Evolutionary conservation across 139 green algal species (phyloP).

Genomic region (Haematococcus sp.): DNA sequence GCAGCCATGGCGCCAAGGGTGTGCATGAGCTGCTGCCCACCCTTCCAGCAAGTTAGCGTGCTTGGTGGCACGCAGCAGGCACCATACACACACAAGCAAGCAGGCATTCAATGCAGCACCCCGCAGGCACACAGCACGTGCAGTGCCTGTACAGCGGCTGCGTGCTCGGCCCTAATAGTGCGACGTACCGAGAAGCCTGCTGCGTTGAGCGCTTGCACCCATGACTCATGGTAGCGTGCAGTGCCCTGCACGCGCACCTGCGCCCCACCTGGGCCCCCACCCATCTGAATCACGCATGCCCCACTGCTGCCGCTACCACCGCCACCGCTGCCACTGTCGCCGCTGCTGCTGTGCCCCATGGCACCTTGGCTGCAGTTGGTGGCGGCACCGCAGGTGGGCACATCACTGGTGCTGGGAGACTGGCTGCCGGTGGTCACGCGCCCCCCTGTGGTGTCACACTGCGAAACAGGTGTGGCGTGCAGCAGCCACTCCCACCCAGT

Average conservation of each 20-base stretch:
- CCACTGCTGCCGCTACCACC: too few species aligned
- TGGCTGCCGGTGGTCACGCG: not conserved
- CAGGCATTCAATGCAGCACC: too few species aligned
- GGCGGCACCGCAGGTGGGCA: not conserved
- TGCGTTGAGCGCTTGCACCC: not conserved
- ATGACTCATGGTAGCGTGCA: not conserved
- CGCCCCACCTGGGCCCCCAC: not conserved
- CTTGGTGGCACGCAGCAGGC: too few species aligned
- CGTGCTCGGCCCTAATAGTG: not conserved
- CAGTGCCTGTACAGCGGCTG: too few species aligned
- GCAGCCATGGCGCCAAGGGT: not conserved
- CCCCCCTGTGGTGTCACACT: not conserved
- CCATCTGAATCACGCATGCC: not conserved
- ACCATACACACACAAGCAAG: too few species aligned
- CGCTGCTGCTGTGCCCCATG: not conserved
- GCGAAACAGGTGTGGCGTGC: not conserved
- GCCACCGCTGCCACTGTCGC: not conserved
- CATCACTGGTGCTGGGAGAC: not conserved
- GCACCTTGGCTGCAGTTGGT: not conserved
- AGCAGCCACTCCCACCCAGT: not conserved
- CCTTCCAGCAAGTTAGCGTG: too few species aligned
- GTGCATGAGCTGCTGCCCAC: too few species aligned
- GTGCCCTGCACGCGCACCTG: not conserved
- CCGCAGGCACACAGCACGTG: too few species aligned
- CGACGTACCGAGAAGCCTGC: not conserved